A percentile compares a stretch with the other conserved stretches of the same genome.
These are phyloP conservation scores for Pyrus hybrid DNA, from an alignment of 331 rosid species.

Conservation along the genomic window DNA sequence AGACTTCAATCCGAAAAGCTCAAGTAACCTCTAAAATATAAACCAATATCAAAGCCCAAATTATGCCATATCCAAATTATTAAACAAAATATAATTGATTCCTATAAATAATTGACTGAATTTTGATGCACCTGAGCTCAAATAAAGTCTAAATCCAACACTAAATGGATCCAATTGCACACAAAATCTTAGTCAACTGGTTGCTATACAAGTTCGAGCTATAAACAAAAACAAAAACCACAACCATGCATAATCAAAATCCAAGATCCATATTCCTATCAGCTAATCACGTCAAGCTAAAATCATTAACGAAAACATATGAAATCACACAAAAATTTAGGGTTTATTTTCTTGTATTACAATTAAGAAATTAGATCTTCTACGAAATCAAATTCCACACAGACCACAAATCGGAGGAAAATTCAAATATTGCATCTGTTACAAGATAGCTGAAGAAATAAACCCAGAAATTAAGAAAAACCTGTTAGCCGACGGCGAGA, in stretches of 20 bases:
- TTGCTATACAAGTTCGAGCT: not conserved
- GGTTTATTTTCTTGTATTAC: not conserved
- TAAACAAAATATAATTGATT: not conserved
- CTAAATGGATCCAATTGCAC: slow-evolving; percentile 1
- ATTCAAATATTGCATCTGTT: not conserved
- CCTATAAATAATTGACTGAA: not conserved
- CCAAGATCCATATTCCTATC: slow-evolving; percentile 19
- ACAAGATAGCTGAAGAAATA: not conserved
- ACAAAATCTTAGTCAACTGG: not conserved
- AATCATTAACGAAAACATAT: not conserved
- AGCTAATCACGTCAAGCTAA: not conserved
- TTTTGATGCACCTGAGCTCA: not conserved
- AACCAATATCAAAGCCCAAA: not conserved
- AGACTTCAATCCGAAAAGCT: not conserved
- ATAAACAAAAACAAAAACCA: not conserved
- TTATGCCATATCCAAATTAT: no score
- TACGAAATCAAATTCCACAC: not conserved
- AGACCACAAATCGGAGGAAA: not conserved
- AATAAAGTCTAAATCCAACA: not conserved
- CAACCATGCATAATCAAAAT: not conserved
- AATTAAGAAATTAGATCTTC: slow-evolving; percentile 1
- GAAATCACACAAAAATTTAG: not conserved
- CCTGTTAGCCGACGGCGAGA: slow-evolving; percentile 31
- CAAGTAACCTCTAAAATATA: not conserved
- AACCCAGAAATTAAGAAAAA: not conserved